Percentiles rank a stretch among this genome's conserved stretches.
phyloP scores from a whole-genome alignment of 2,329 filamentous ascomycete species.

The Colletotrichum truncatum region DNA sequence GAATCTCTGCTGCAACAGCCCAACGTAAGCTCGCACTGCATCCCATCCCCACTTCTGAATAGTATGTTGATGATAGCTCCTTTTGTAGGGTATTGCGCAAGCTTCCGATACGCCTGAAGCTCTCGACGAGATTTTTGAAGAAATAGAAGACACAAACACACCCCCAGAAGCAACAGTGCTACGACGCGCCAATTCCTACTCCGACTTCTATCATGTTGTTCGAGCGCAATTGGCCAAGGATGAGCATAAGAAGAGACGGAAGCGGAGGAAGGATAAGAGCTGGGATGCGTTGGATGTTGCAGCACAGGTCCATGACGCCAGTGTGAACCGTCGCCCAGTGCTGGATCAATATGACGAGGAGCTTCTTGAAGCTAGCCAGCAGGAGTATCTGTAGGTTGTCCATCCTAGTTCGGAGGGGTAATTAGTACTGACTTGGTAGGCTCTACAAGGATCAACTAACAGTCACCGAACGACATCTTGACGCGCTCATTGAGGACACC shows the following conservation, averaged over 20 bases:
- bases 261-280: slow-evolving; percentile 50
- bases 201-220: slow-evolving; percentile 76
- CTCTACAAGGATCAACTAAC: slow-evolving; percentile 84
- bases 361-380: slow-evolving; percentile 83
- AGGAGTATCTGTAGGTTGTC: slow-evolving; percentile 77
- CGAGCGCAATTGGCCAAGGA: slow-evolving; percentile 66
- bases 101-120: slow-evolving; percentile 60
- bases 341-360: slow-evolving; percentile 72
- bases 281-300: slow-evolving; percentile 61
- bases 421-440: slow-evolving; percentile 47
- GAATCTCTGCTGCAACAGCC: slow-evolving; percentile 76
- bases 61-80: slow-evolving; percentile 21
- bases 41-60: slow-evolving; percentile 30
- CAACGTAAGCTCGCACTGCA: slow-evolving; percentile 57
- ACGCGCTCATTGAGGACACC: slow-evolving; percentile 80
- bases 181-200: slow-evolving; percentile 79
- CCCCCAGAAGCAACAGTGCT: slow-evolving; percentile 74
- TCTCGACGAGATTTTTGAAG: slow-evolving; percentile 68
- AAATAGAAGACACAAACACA: slow-evolving; percentile 60
- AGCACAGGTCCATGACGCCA: slow-evolving; percentile 33
- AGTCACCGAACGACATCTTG: slow-evolving; percentile 83
- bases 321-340: slow-evolving; percentile 20
- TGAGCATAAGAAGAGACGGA: slow-evolving; percentile 46
- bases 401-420: background rate
- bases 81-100: slow-evolving; percentile 60